A percentile compares a stretch with the other conserved stretches of the same genome.
phyloP scores from a whole-genome alignment of 2,329 filamentous ascomycete species.

The Sporothrix euskadiensis region DNA sequence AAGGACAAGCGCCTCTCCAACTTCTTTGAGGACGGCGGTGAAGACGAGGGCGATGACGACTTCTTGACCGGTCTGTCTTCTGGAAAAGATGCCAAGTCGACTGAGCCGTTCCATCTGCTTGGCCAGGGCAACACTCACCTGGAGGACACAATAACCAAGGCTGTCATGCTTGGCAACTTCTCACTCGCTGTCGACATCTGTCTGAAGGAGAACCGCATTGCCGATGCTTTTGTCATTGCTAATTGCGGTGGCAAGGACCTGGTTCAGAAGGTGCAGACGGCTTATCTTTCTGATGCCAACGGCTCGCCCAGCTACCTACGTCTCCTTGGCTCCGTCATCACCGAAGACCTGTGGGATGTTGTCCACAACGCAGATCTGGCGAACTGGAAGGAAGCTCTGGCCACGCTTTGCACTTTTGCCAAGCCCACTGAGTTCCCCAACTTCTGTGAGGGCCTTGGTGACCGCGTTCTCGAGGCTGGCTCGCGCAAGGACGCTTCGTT shows the following conservation, averaged over 20 bases:
- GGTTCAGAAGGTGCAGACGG: constrained; percentile 88
- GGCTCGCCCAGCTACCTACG: constrained; percentile 89
- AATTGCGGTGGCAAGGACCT: constrained; percentile 93
- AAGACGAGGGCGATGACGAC: constrained; percentile 72
- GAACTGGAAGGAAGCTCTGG: constrained; percentile 98
- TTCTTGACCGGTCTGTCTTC: constrained; percentile 84
- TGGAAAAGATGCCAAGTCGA: constrained; percentile 87
- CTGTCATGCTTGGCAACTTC: constrained; percentile 88
- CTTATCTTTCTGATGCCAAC: constrained; percentile 82
- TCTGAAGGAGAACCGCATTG: constrained; percentile 82
- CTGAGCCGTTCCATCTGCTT: constrained; percentile 90
- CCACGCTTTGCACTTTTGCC: constrained; percentile 91
- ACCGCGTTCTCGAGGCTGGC: constrained; percentile 78
- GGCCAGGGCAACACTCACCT: constrained; percentile 78
- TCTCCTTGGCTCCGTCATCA: constrained; percentile 84
- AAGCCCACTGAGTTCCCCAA: constrained; percentile 89
- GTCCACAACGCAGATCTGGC: constrained; percentile 92
- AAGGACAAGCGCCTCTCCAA: constrained; percentile 68
- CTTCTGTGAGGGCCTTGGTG: constrained; percentile 90
- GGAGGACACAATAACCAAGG: constrained; percentile 83
- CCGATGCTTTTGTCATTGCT: constrained; percentile 96
- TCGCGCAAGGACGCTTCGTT: constrained; percentile 89
- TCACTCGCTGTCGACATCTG: constrained; percentile 86
- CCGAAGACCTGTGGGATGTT: constrained; percentile 97
- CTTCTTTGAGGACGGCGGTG: constrained; percentile 79